Base-by-base conservation (phyloP, 495 filamentous ascomycete genomes). In the Annulohypoxylon moriforme region DNA sequence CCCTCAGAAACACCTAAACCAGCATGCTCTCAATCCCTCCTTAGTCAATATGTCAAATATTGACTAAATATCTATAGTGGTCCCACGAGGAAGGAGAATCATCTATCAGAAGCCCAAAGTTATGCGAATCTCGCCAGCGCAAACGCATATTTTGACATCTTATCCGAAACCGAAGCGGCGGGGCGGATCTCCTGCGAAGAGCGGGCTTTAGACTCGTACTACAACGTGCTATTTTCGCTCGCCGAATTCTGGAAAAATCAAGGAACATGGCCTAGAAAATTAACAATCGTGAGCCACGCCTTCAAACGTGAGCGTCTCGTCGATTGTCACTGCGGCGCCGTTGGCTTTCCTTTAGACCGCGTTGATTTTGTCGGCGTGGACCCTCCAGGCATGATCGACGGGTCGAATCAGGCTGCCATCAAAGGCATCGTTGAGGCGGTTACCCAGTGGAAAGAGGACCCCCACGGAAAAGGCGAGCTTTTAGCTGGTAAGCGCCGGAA, bases 201-300 rank as follows among this genome's bases (percentile, higher is more conserved):
- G 10, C 82, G 85, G 56, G 92, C 93, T 0, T 85, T 91, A n/a
- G 93, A 96, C 71, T 94, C 91, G 3, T 93, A 92, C 73, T 87
- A 90, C 64, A 96, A 96, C 69, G 79, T 94, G 11, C 76, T 94
- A 18, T 92, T 94, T 70, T 91, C 90, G 3, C 71, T 94, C 8
- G 67, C 89, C 5, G 77, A 78, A 20, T 94, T 93, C 76, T 85
- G 83, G 72, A 72, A 81, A 22, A 72, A 67, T 49, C 71, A 81
- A 18, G 81, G 80, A 1, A 60, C 11, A 22, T 90, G 85, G 81
- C 89, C 90, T 0, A 38, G 36, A 13, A 77, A 74, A 22, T 76
- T 96, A 2, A 93, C 88, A 11, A 83, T 96, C 13, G 84, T 96
- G 49, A 91, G 89, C 52, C 92, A 94, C 71, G 88, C 79, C 16